phyloP scores from a whole-genome alignment of 129 eudicot genomes.

The Cynara cardunculus region DNA sequence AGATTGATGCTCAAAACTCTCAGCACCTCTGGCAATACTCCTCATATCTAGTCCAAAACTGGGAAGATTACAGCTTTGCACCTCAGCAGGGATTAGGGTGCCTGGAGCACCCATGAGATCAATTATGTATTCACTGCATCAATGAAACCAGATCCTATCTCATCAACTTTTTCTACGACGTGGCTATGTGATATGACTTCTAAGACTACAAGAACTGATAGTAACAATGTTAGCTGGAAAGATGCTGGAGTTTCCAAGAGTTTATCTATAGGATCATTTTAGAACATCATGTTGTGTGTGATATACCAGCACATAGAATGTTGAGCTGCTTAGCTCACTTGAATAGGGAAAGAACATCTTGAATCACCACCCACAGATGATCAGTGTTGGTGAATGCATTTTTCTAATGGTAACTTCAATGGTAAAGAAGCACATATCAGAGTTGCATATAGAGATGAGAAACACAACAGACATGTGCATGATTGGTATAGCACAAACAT shows the following conservation, averaged over 20 bases:
- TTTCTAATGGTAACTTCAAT: not conserved
- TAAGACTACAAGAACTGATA: not conserved
- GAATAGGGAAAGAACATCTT: not conserved
- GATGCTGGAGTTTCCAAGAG: not conserved
- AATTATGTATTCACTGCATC: conserved; percentile 80
- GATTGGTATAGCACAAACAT: not conserved
- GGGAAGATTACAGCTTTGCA: conserved; percentile 56
- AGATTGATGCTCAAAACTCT: conserved; percentile 16
- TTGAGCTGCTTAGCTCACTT: not conserved
- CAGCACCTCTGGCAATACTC: conserved; percentile 20
- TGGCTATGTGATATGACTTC: not conserved
- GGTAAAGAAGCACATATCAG: not conserved
- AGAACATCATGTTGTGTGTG: not conserved
- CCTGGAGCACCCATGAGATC: conserved; percentile 98
- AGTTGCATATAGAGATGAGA: conserved; percentile 6
- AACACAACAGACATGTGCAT: conserved; percentile 9
- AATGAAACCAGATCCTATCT: conserved; percentile 26
- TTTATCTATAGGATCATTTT: not conserved
- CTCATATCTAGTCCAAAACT: conserved; percentile 47
- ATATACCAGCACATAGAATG: not conserved
- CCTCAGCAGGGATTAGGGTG: conserved; percentile 80
- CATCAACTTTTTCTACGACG: conserved; percentile 8
- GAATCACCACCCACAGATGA: not conserved
- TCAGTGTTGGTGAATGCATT: conserved; percentile 12
- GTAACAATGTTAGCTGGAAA: not conserved